Base-by-base conservation (phyloP, 2,329 filamentous ascomycete species). In the Penicillium aurantiogriseum region DNA sequence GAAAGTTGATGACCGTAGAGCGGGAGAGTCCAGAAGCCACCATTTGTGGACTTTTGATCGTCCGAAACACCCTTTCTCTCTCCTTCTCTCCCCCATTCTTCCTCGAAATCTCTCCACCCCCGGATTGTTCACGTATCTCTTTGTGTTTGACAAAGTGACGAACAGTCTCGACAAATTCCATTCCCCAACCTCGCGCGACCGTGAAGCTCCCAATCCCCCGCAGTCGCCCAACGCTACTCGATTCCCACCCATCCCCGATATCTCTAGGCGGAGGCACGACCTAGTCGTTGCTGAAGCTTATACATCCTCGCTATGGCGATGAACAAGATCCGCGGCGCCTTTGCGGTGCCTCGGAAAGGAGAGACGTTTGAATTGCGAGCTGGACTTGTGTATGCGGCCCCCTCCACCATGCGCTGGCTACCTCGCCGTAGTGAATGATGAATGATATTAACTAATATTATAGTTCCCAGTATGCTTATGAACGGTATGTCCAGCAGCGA, bases 281-380 rank as follows among this genome's bases (percentile, higher is more conserved):
- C 51, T 62, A 47, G 70, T 72, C 69, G 72, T 70, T 65, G 69
- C 71, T 71, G 70, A 72, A 71, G 65, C 69, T 66, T 54, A 52
- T 61, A 53, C 52, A 57, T 50, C 47, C 36, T 59, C 66, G 64
- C 56, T 69, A 96, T 96, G 91, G 93, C 94, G 73, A 93, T 97
- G 76, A 97, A 94, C 80, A 89, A 93, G 77, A 94, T 99, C 76
- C 88, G 90, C 75, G 92, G 90, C 77, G 94, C 93, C 71, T 96
- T 99, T 76, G 88, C 91, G 75, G 88, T 88, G 75, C 94, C 94
- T 69, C 87, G 89, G 72, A 99, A 99, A 81, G 94, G 94, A 76
- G 94, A 99, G 80, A 99, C 94, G 17, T 97, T 96, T 75, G 94
- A 99, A 82, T 81, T 99, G 78, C 89, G 94, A 75, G 91, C 93